A percentile compares a stretch with the other conserved stretches of the same genome.
These are phyloP conservation scores for Hemisphaericaspora xylofermentans DNA, from an alignment of 1,139 yeast genomes.

Conservation along the genomic window DNA sequence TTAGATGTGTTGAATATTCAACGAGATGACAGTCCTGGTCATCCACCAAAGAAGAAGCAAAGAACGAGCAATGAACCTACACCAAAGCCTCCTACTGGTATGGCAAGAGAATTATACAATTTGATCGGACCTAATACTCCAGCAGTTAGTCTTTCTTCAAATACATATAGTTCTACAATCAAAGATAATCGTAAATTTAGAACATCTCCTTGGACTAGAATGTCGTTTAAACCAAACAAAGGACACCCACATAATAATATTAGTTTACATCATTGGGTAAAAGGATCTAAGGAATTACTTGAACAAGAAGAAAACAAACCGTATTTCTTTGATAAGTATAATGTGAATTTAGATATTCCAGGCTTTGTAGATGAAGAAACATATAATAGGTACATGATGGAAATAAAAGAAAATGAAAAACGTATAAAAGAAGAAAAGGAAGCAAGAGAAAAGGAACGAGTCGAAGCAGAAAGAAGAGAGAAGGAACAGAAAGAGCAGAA, in stretches of 20 bases:
- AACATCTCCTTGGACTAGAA: constrained; percentile 81
- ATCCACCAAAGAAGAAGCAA: constrained; percentile 41
- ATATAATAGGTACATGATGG: constrained; percentile 51
- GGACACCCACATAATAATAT: constrained; percentile 46
- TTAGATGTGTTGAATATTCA: constrained; percentile 75
- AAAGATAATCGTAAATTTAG: constrained; percentile 68
- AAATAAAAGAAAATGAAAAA: constrained; percentile 33
- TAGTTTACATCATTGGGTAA: constrained; percentile 80
- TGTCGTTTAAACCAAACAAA: constrained; percentile 56
- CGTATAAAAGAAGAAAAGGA: constrained; percentile 17
- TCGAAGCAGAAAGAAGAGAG: constrained; percentile 12
- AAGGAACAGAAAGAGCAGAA: constrained; percentile 12
- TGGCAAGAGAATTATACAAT: constrained; percentile 87
- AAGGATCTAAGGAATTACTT: constrained; percentile 60
- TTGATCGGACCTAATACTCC: constrained; percentile 92
- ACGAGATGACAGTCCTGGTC: constrained; percentile 33
- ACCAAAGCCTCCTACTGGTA: constrained; percentile 60
- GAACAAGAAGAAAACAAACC: constrained; percentile 47
- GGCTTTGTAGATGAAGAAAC: constrained; percentile 62
- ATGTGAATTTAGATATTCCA: constrained; percentile 70
- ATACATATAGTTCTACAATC: constrained; percentile 46
- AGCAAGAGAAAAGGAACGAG: constrained; percentile 24
- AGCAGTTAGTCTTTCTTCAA: constrained; percentile 62
- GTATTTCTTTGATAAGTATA: constrained; percentile 74
- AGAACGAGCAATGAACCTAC: constrained; percentile 28